A percentile compares a stretch with the other conserved stretches of the same genome.
phyloP scores from a whole-genome alignment of 805 yeast genomes.

The Candida easanensis region DNA sequence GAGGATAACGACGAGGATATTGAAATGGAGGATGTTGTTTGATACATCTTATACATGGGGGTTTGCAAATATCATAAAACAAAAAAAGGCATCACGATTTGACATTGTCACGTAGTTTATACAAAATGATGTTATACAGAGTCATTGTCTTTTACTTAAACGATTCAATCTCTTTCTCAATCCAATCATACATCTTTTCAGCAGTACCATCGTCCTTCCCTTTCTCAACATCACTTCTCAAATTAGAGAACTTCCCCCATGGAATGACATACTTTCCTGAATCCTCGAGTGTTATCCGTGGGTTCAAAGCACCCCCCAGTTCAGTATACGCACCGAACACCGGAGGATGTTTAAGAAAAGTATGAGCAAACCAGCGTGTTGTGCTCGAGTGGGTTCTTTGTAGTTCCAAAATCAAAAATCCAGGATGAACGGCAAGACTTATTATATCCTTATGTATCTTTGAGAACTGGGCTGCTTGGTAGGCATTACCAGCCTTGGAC shows the following conservation, averaged over 20 bases:
- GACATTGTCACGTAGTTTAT: background rate
- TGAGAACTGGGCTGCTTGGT: slow-evolving; percentile 37
- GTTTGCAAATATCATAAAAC: background rate
- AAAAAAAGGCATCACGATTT: background rate
- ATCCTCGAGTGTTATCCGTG: slow-evolving; percentile 33
- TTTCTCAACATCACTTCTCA: slow-evolving; percentile 35
- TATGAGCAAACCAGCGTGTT: slow-evolving; percentile 14
- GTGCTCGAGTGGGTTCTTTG: slow-evolving; percentile 27
- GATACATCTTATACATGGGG: background rate
- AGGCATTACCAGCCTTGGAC: slow-evolving; percentile 39
- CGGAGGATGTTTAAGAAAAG: slow-evolving; percentile 1
- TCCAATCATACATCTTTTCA: slow-evolving; percentile 32
- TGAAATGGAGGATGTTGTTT: slow-evolving; percentile 75
- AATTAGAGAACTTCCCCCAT: slow-evolving; percentile 38
- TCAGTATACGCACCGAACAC: slow-evolving; percentile 43
- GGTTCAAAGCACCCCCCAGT: slow-evolving; percentile 40
- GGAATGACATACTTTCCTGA: slow-evolving; percentile 39
- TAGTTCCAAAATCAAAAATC: slow-evolving; percentile 35
- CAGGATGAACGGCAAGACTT: slow-evolving; percentile 40
- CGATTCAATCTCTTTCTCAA: slow-evolving; percentile 25
- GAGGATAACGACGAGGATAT: slow-evolving; percentile 67
- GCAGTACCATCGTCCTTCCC: slow-evolving; percentile 34
- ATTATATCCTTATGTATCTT: slow-evolving; percentile 30
- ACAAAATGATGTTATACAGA: background rate
- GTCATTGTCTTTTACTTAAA: too few relatives aligned